These are phyloP conservation scores for Copromyces sp. DNA, from an alignment of 495 filamentous ascomycete species.

Conservation along the genomic window DNA sequence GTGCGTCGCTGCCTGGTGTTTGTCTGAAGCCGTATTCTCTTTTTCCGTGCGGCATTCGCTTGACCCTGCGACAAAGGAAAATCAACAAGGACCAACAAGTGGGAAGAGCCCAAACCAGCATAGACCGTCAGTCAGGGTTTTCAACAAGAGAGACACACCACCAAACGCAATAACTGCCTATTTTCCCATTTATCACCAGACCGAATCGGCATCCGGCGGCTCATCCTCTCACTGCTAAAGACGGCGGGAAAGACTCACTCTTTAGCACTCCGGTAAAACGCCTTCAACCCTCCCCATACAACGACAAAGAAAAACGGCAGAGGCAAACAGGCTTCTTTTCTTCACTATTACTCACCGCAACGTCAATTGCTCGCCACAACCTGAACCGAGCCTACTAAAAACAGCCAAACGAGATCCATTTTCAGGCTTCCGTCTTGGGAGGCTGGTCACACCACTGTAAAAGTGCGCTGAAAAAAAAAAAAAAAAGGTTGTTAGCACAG, in stretches of 20 bases:
- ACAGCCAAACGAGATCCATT: constrained; percentile 18
- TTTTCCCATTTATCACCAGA: background rate
- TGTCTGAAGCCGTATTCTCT: background rate
- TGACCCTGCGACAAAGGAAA: background rate
- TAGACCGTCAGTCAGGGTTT: background rate
- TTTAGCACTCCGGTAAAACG: background rate
- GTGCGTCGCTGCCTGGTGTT: background rate
- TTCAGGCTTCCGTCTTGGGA: constrained; percentile 25
- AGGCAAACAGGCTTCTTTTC: background rate
- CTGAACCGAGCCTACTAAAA: background rate
- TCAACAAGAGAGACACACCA: constrained; percentile 3
- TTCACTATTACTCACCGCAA: background rate
- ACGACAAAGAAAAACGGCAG: background rate
- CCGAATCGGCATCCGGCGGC: background rate
- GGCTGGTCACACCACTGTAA: constrained; percentile 22
- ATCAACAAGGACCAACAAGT: background rate
- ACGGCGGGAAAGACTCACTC: background rate
- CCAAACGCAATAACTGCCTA: constrained; percentile 6
- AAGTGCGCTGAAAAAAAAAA: background rate
- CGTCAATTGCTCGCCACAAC: background rate
- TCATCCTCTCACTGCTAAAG: background rate
- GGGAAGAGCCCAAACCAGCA: background rate
- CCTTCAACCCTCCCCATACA: background rate
- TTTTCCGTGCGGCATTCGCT: background rate
- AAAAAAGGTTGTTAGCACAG: background rate